Evolutionary conservation across 768 basidiomycete genomes (phyloP).

Genomic region (Leccinum incarnatum): DNA sequence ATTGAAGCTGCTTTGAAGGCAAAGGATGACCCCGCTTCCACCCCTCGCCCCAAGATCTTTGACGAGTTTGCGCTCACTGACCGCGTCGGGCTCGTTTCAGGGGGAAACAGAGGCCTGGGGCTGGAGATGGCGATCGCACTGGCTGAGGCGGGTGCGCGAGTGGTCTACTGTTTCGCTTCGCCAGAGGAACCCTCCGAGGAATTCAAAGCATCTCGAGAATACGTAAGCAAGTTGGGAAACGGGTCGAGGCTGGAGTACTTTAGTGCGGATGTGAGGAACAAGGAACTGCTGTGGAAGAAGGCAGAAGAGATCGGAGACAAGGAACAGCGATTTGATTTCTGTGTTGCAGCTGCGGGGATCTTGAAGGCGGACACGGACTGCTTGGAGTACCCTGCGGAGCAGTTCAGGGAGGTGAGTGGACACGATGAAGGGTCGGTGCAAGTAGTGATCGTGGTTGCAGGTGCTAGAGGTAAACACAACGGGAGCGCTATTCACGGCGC

Average conservation of each 20-base stretch:
- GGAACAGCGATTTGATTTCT: constrained; percentile 72
- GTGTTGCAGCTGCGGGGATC: constrained; percentile 79
- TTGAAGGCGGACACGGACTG: constrained; percentile 58
- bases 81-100: constrained; percentile 60
- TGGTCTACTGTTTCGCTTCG: constrained; percentile 68
- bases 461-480: constrained; percentile 65
- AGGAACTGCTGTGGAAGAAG: constrained; percentile 54
- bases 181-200: constrained; percentile 54
- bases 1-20: constrained; percentile 55
- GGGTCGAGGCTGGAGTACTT: constrained; percentile 56
- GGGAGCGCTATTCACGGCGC: constrained; percentile 58
- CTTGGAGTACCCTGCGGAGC: constrained; percentile 59
- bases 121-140: constrained; percentile 78
- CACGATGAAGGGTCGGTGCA: not conserved
- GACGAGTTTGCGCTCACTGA: constrained; percentile 57
- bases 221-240: constrained; percentile 45
- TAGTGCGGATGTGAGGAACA: constrained; percentile 61
- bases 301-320: constrained; percentile 59
- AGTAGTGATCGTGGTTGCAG: constrained; percentile 28
- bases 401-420: constrained; percentile 58
- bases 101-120: constrained; percentile 67
- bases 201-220: constrained; percentile 53
- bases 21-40: constrained; percentile 33
- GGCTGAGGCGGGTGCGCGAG: constrained; percentile 68
- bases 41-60: constrained; percentile 48